A percentile compares a stretch with the other conserved stretches of the same genome.
phyloP scores from a whole-genome alignment of 1,139 yeast species.

The Zygoascus meyerae region DNA sequence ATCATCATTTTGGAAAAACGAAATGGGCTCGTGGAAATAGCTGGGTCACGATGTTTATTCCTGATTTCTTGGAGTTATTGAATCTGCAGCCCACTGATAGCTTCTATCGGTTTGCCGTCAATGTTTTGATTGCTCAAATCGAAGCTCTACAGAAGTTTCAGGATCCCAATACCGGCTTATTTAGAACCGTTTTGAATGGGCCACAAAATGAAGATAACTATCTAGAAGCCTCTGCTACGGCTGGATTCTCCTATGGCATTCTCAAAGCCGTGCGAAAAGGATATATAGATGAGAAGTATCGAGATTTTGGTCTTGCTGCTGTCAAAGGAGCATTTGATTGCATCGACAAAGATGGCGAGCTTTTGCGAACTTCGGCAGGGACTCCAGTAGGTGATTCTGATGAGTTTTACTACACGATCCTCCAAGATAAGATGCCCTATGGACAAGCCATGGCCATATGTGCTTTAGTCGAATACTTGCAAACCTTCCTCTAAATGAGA shows the following conservation, averaged over 20 bases:
- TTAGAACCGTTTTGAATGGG: slow-evolving; percentile 36
- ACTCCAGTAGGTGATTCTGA: slow-evolving; percentile 35
- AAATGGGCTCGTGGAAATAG: slow-evolving; percentile 39
- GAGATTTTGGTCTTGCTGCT: slow-evolving; percentile 28
- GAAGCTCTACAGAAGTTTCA: slow-evolving; percentile 28
- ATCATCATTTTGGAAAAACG: slow-evolving; percentile 34
- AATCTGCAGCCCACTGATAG: slow-evolving; percentile 29
- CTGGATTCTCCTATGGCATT: slow-evolving; percentile 38
- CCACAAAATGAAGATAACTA: slow-evolving; percentile 25
- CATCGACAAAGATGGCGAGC: slow-evolving; percentile 32
- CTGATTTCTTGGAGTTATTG: slow-evolving; percentile 34
- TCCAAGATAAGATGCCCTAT: slow-evolving; percentile 36
- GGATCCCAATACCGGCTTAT: slow-evolving; percentile 30
- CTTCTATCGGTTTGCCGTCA: slow-evolving; percentile 29
- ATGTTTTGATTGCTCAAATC: slow-evolving; percentile 33
- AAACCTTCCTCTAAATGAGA: slow-evolving; percentile 2
- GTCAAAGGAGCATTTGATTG: slow-evolving; percentile 31
- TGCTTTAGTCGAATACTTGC: slow-evolving; percentile 33
- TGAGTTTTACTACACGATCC: slow-evolving; percentile 35
- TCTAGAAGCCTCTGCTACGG: slow-evolving; percentile 35
- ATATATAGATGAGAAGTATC: slow-evolving; percentile 27
- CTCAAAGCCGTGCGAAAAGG: slow-evolving; percentile 31
- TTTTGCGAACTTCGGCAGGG: slow-evolving; percentile 35
- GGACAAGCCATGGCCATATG: slow-evolving; percentile 39
- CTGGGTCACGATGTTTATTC: slow-evolving; percentile 38